Evolutionary conservation across 306 rosid genomes (phyloP).

Genomic region (Prunus davidiana): DNA sequence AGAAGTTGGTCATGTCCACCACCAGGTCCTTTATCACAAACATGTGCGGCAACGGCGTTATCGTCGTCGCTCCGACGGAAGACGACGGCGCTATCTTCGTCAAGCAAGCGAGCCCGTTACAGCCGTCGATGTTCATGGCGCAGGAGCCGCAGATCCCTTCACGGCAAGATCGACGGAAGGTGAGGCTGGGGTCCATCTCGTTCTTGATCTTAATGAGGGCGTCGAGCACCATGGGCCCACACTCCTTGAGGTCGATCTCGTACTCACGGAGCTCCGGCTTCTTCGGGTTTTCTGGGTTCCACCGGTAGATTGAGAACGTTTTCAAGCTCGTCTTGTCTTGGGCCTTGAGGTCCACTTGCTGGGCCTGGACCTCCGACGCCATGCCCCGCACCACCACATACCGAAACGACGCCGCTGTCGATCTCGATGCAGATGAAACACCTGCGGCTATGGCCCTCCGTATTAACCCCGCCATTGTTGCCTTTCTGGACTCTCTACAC

Average conservation of each 20-base stretch:
- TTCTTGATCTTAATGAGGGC: constrained; percentile 92
- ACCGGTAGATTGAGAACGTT: constrained; percentile 89
- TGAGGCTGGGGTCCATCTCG: constrained; percentile 75
- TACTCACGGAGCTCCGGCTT: constrained; percentile 78
- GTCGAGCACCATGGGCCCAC: constrained; percentile 99
- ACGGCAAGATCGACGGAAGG: constrained; percentile 89
- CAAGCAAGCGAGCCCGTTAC: constrained; percentile 87
- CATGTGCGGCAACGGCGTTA: constrained; percentile 95
- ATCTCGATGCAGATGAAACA: constrained; percentile 21
- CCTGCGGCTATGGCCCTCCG: constrained; percentile 37
- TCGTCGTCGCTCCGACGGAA: constrained; percentile 28
- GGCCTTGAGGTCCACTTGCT: constrained; percentile 43
- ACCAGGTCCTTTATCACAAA: constrained; percentile 88
- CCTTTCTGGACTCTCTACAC: neutral
- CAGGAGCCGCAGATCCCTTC: constrained; percentile 99
- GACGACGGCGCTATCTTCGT: constrained; percentile 55
- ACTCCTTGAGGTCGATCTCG: constrained; percentile 78
- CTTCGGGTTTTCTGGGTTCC: constrained; percentile 73
- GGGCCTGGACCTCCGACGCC: constrained; percentile 64
- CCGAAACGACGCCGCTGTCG: constrained; percentile 34
- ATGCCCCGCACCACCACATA: constrained; percentile 40
- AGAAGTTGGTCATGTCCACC: constrained; percentile 96
- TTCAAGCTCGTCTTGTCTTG: constrained; percentile 27
- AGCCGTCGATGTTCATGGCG: constrained; percentile 98
- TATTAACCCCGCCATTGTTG: constrained; percentile 64